Evolutionary conservation across 192 early-diverging fungal genomes (phyloP).

Genomic region (Rhizophagus clarus): DNA sequence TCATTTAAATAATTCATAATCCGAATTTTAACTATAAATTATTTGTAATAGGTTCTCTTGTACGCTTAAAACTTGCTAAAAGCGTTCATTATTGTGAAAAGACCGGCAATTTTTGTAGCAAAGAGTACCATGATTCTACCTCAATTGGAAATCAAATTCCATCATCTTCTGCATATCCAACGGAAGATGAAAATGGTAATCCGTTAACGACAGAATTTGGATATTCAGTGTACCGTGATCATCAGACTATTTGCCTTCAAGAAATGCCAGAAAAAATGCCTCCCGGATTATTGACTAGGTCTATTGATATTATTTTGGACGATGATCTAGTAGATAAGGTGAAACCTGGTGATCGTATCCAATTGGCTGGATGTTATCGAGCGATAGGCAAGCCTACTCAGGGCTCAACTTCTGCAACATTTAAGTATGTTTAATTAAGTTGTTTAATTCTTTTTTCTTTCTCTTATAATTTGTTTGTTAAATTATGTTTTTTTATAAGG

Average conservation of each 20-base stretch:
- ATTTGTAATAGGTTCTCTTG: slow-evolving; percentile 74
- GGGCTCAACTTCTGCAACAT: slow-evolving; percentile 77
- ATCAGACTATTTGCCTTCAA: slow-evolving; percentile 92
- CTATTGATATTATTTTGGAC: slow-evolving; percentile 92
- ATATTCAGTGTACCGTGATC: slow-evolving; percentile 84
- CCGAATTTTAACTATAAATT: neutral
- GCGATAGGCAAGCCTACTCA: slow-evolving; percentile 80
- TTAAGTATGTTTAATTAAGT: slow-evolving; percentile 55
- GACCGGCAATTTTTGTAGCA: slow-evolving; percentile 76
- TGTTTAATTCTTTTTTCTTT: neutral
- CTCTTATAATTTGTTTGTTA: neutral
- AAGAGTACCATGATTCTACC: slow-evolving; percentile 87
- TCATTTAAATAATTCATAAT: neutral
- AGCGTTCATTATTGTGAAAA: slow-evolving; percentile 93
- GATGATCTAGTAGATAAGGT: slow-evolving; percentile 94
- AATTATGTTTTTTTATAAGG: slow-evolving; percentile 37
- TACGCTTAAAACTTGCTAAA: slow-evolving; percentile 90
- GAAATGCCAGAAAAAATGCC: slow-evolving; percentile 99
- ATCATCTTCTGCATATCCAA: slow-evolving; percentile 85
- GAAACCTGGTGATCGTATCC: slow-evolving; percentile 96
- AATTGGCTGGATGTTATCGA: slow-evolving; percentile 91
- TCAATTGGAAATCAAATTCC: slow-evolving; percentile 69
- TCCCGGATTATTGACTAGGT: slow-evolving; percentile 89
- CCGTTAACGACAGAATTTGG: slow-evolving; percentile 93
- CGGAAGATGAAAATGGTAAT: slow-evolving; percentile 92